Percentiles rank a stretch among this genome's conserved stretches.
phyloP scores from a whole-genome alignment of 768 basidiomycete genomes.

The Gloeopeniophorella convolvens region DNA sequence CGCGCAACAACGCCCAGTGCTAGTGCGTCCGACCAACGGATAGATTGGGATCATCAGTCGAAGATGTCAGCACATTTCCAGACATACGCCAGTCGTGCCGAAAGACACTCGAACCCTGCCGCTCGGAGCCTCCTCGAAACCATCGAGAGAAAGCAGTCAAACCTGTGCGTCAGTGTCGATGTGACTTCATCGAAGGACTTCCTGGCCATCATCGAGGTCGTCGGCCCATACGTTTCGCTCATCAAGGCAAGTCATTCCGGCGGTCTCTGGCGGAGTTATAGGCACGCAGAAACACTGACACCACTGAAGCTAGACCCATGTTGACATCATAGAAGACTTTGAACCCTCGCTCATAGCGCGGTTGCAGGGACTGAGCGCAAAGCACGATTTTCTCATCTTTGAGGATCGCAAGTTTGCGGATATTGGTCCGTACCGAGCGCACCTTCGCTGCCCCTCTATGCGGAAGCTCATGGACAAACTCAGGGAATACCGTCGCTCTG shows the following conservation, averaged over 20 bases:
- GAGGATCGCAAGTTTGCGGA: slow-evolving; percentile 99
- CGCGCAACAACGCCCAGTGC: too few species aligned
- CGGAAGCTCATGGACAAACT: neutral
- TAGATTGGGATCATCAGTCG: neutral
- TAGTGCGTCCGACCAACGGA: too few species aligned
- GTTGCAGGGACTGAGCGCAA: slow-evolving; percentile 61
- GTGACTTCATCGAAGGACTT: slow-evolving; percentile 76
- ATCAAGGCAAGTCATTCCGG: slow-evolving; percentile 64
- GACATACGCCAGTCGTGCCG: slow-evolving; percentile 59
- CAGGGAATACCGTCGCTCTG: slow-evolving; percentile 93
- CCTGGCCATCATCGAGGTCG: slow-evolving; percentile 77
- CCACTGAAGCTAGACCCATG: slow-evolving; percentile 65
- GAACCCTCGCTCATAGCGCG: slow-evolving; percentile 60
- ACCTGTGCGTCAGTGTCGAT: slow-evolving; percentile 95
- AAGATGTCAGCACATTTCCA: slow-evolving; percentile 29
- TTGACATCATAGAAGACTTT: slow-evolving; percentile 94
- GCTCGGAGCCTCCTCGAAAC: slow-evolving; percentile 72
- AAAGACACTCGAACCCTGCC: slow-evolving; percentile 60
- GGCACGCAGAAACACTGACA: slow-evolving; percentile 24
- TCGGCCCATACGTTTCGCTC: slow-evolving; percentile 86
- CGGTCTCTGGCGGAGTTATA: slow-evolving; percentile 14
- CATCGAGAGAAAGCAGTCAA: slow-evolving; percentile 82
- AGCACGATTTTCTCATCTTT: slow-evolving; percentile 93
- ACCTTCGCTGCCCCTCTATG: neutral
- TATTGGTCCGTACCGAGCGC: slow-evolving; percentile 67